Conservation (phyloP, 2,329 filamentous ascomycete species). For the Dactylellina haptotyla region DNA sequence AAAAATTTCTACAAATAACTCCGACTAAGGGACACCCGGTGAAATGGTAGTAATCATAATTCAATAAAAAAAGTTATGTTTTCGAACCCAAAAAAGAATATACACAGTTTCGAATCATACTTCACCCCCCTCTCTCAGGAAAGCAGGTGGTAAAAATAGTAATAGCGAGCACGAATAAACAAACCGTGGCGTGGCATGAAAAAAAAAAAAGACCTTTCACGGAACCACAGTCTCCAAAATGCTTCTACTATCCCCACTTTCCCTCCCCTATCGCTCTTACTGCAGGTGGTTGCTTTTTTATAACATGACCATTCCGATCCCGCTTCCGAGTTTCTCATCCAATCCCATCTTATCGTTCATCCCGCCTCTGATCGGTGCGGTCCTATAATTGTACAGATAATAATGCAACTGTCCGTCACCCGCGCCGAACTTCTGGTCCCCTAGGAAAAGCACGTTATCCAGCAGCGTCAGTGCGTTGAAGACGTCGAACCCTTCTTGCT, state of each 20-base stretch:
- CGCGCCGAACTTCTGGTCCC: slow-evolving; percentile 91
- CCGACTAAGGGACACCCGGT: no score
- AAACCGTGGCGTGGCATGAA: not conserved
- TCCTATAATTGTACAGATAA: slow-evolving; percentile 97
- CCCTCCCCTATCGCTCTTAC: slow-evolving; percentile 5
- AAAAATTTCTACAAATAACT: no score
- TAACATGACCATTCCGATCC: slow-evolving; percentile 88
- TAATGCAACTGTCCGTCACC: slow-evolving; percentile 96
- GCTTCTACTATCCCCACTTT: no score
- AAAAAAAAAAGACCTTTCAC: not conserved
- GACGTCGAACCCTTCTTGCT: slow-evolving; percentile 86
- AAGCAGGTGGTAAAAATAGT: no score
- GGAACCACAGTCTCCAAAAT: no score
- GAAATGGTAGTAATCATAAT: not conserved
- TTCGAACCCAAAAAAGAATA: not conserved
- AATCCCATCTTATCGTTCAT: slow-evolving; percentile 81
- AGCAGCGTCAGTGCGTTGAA: slow-evolving; percentile 94
- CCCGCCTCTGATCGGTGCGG: slow-evolving; percentile 83
- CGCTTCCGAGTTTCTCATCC: slow-evolving; percentile 81
- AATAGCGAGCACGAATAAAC: no score
- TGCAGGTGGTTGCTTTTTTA: slow-evolving; percentile 59
- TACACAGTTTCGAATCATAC: slow-evolving; percentile 13
- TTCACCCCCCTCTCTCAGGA: no score
- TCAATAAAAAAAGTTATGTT: not conserved
- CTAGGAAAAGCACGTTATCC: slow-evolving; percentile 92